Evolutionary conservation across 202 grass and related monocot genomes (phyloP), one percentile per base, ranked within the genome.

Genomic region (Tripidium arundinaceum): DNA sequence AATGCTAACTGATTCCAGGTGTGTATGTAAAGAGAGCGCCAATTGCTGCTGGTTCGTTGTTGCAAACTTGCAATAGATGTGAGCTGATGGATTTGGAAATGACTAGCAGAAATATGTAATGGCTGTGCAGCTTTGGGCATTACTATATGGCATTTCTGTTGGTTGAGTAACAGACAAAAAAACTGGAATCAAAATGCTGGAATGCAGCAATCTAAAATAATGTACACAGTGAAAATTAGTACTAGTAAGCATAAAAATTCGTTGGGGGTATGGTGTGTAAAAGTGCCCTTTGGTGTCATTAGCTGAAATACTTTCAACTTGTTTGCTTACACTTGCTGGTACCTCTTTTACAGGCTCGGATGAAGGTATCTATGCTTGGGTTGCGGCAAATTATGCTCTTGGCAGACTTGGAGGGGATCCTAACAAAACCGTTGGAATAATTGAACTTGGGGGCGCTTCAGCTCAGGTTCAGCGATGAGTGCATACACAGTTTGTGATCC

Each of bases 361-460:
- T 65, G 92, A 94, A 90, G 95, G 90, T 8, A 70, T 89, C 31
- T 98, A 94, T 89, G 95, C 90, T 75, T 98, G 95, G 95, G 43
- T 94, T 93, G 92, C 90, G 63, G 90, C 95, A 74, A 98, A 98
- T 89, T 94, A 94, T 84, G 90, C 90, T 70, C 86, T 98, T 85
- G 90, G 88, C 74, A 91, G 78, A 57, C 86, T 94, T 86, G 88
- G 88, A 89, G 86, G 84, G 76, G 90, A 94, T 86, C 90, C 92
- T 77, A 81, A 86, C 75, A 90, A 98, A 83, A 98, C 90, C 39
- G 85, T 87, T 84, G 95, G 92, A 72, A 89, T 98, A 83, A 91
- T 98, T 89, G 95, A 98, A 85, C 92, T 98, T 75, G 95, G 95
- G 36, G 95, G 95, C 4, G 92, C 95, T 86, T 98, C 95, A 52